A percentile compares a stretch with the other conserved stretches of the same genome.
Evolutionary conservation across 345 rosid genomes (phyloP).

Genomic region (Linum tenue): DNA sequence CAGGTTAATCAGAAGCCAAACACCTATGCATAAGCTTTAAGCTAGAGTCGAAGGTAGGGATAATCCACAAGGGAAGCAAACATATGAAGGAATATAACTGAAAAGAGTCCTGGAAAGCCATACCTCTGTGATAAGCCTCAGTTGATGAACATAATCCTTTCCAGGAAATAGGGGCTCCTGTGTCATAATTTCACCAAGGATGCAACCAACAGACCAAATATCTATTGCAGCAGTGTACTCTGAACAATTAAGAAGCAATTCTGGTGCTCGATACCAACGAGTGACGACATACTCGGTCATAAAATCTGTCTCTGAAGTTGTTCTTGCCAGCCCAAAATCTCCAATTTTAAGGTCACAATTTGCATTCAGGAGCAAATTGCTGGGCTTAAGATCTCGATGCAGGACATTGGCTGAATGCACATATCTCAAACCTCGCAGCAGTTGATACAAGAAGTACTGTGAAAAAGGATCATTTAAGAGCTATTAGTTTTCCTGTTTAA

Average conservation of each 20-base stretch:
- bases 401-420: slow-evolving; percentile 11
- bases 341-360: slow-evolving; percentile 11
- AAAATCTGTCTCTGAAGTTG: slow-evolving; percentile 8
- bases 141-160: slow-evolving; percentile 9
- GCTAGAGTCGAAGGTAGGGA: no score
- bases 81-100: background rate
- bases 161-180: slow-evolving; percentile 10
- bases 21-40: no score
- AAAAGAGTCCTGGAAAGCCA: background rate
- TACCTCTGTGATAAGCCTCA: slow-evolving; percentile 8
- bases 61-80: background rate
- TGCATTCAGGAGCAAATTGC: slow-evolving; percentile 11
- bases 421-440: slow-evolving; percentile 9
- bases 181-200: slow-evolving; percentile 10
- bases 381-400: slow-evolving; percentile 8
- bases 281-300: slow-evolving; percentile 10
- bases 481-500: slow-evolving; percentile 9
- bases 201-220: slow-evolving; percentile 12
- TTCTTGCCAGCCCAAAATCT: slow-evolving; percentile 8
- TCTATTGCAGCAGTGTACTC: slow-evolving; percentile 10
- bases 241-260: slow-evolving; percentile 10
- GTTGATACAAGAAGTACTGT: background rate
- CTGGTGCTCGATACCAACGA: slow-evolving; percentile 13
- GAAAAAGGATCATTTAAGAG: background rate
- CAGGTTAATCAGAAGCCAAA: no score